These are phyloP conservation scores for Eutrema yunnanense DNA, from an alignment of 345 rosid species.

Conservation along the genomic window DNA sequence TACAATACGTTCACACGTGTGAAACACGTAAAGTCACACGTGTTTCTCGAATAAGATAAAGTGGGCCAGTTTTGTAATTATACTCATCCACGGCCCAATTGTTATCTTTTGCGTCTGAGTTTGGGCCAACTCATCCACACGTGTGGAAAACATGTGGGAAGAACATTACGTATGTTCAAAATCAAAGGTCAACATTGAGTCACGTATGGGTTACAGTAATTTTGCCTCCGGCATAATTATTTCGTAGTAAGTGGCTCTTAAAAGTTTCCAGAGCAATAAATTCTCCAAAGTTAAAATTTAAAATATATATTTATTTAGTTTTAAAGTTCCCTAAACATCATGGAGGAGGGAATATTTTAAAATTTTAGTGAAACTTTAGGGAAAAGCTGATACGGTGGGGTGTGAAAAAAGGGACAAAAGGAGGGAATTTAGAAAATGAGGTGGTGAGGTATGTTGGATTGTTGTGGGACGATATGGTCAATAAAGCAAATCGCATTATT, in stretches of 20 bases:
- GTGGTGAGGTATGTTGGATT: slow-evolving; percentile 23
- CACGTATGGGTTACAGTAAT: slow-evolving; percentile 20
- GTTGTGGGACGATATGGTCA: slow-evolving; percentile 40
- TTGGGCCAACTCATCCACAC: slow-evolving; percentile 2
- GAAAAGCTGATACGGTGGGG: slow-evolving; percentile 35
- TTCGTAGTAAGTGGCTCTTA: slow-evolving; percentile 12
- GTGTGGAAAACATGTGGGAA: slow-evolving; percentile 10
- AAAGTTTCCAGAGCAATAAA: slow-evolving; percentile 18
- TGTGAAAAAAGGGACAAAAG: slow-evolving; percentile 34
- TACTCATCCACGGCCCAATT: slow-evolving; percentile 6
- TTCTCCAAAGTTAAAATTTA: neutral
- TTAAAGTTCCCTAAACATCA: neutral
- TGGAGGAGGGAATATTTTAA: slow-evolving; percentile 23
- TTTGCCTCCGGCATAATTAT: slow-evolving; percentile 8
- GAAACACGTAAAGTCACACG: neutral
- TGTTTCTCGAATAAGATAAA: neutral
- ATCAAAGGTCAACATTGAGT: slow-evolving; percentile 10
- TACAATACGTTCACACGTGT: neutral
- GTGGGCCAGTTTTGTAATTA: neutral
- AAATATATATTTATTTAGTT: neutral
- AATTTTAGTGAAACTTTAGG: slow-evolving; percentile 21
- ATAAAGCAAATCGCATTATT: slow-evolving; percentile 40
- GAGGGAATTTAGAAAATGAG: slow-evolving; percentile 23
- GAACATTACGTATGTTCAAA: neutral
- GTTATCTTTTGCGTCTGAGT: neutral